Evolutionary conservation across 116 monocot genomes (phyloP).

Genomic region (Papilionanthe hybrid): DNA sequence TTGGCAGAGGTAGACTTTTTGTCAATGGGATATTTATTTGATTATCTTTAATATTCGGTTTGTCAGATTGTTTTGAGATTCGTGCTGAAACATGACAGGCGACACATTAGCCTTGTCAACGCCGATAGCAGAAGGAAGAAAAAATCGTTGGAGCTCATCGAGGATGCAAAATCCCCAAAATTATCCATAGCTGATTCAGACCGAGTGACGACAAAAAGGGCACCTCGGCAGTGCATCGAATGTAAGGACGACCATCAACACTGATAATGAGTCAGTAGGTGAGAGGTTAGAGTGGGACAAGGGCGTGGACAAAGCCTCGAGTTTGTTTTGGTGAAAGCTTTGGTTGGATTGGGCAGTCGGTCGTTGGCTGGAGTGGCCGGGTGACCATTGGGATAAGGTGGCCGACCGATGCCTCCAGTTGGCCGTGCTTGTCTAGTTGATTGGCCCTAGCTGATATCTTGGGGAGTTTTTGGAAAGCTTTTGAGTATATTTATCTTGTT

Average conservation of each 20-base stretch:
- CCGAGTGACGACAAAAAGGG: slow-evolving; percentile 5
- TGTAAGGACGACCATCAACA: not conserved
- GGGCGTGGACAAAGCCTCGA: not conserved
- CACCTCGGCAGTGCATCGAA: slow-evolving; percentile 8
- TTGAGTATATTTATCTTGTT: too few species aligned
- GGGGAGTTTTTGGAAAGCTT: too few species aligned
- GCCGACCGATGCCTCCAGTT: too few species aligned
- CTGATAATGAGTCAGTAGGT: not conserved
- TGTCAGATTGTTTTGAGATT: not conserved
- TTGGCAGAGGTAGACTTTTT: too few species aligned
- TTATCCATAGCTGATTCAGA: not conserved
- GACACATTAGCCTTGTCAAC: too few species aligned
- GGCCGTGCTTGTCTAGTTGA: too few species aligned
- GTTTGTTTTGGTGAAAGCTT: not conserved
- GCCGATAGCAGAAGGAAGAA: not conserved
- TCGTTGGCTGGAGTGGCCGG: too few species aligned
- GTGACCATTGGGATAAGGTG: too few species aligned
- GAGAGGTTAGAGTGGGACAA: slow-evolving; percentile 10
- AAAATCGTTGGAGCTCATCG: not conserved
- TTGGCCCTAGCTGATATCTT: too few species aligned
- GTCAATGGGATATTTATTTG: too few species aligned
- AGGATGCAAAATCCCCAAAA: slow-evolving; percentile 8
- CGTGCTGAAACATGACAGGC: not conserved
- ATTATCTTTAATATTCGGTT: too few species aligned
- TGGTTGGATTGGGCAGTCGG: too few species aligned